Base-by-base conservation (phyloP, 805 yeast genomes). In the Teunomyces gatunensis region DNA sequence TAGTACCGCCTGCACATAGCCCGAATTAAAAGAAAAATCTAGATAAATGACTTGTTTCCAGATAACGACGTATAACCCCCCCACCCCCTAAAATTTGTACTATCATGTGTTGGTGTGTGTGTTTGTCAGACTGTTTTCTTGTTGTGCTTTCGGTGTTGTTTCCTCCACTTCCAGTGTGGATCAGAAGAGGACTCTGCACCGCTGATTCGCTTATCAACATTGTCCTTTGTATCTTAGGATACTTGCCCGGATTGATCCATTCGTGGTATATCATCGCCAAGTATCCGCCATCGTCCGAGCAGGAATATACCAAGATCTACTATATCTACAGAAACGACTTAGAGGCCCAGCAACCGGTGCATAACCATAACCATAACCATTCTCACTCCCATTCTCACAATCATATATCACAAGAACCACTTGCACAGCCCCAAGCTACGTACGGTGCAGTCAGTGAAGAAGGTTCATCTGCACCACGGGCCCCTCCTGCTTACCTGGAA, bases 111-210 rank as follows among this genome's bases (percentile, higher is more conserved):
- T 39, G 42, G 54, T 62, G 67, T 61, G 65, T 57, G 27, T 72
- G 75, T 49, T 53, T 69, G 30, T 62, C 75, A 3, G 91, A 86
- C 60, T 59, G 82, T n/a, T 60, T 81, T 11, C 76, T 87, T 12
- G 80, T 83, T 47, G 54, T 82, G 1, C 60, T 83, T 6, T 84
- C 89, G 2, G 74, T 85, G 43, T 71, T 86, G 44, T 74, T 84
- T 59, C 94, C 95, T 2, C 94, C 94, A 0, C 69, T 86, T 10
- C 87, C 91, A 0, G 90, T 87, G 9, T 65, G 82, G 63, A 72
- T 84, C 32, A 74, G 89, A 58, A 68, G 81, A 42, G 94, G 94
- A 1, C 45, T 78, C 12, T 81, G 80, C 54, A 71, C 85, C 2
- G 59, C 68, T 29, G 87, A 85, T 54, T 68, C 80, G 12, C 49